Percentiles rank a stretch among this genome's conserved stretches.
These are phyloP conservation scores for Phlyctochytrium bullatum DNA, from an alignment of 192 early-diverging fungal species.

Conservation along the genomic window DNA sequence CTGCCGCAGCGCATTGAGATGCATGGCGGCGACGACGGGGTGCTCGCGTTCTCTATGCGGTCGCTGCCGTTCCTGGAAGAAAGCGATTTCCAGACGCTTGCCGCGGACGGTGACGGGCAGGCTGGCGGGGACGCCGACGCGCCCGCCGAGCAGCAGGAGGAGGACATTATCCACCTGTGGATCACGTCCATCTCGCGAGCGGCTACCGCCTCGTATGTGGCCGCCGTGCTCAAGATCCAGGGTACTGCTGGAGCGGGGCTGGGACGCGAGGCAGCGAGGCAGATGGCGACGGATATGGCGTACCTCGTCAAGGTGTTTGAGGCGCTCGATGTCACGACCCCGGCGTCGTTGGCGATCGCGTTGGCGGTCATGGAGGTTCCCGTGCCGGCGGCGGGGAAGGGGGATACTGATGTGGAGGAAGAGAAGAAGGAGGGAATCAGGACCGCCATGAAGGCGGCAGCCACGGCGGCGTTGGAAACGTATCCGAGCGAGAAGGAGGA, in stretches of 20 bases:
- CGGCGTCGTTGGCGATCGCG: not conserved
- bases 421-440: not conserved
- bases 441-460: not conserved
- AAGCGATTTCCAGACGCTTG: conserved; percentile 23
- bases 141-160: conserved; percentile 15
- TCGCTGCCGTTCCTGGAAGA: conserved; percentile 43
- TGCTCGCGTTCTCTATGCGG: conserved; percentile 43
- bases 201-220: conserved; percentile 46
- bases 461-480: not conserved
- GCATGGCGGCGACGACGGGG: conserved; percentile 48
- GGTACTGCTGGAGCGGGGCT: conserved; percentile 8
- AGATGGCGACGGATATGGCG: conserved; percentile 62
- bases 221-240: conserved; percentile 36
- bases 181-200: conserved; percentile 64
- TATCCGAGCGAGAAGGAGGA: not conserved
- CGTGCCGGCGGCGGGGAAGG: not conserved
- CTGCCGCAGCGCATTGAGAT: conserved; percentile 70
- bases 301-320: conserved; percentile 62
- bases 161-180: conserved; percentile 64
- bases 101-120: conserved; percentile 9
- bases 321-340: conserved; percentile 43
- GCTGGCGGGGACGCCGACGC: conserved; percentile 15
- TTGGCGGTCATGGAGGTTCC: not conserved
- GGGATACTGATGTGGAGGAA: not conserved
- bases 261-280: conserved; percentile 47